phyloP scores from a whole-genome alignment of 2,329 filamentous ascomycete species.

The Ceratocystis cacaofunesta region DNA sequence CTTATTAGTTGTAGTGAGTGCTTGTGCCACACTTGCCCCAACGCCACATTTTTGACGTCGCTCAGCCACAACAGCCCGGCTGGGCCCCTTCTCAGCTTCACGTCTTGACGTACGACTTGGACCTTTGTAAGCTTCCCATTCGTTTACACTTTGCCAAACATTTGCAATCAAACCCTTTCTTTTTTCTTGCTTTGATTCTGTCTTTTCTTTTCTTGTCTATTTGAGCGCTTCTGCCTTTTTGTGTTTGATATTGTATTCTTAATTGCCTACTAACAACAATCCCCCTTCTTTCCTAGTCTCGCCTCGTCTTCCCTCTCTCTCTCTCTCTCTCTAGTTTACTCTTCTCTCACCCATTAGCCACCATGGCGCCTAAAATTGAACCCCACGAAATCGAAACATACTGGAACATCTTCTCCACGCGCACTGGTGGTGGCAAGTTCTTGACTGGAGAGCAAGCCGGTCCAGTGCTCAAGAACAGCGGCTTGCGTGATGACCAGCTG shows the following conservation, averaged over 20 bases:
- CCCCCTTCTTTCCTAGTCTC: neutral
- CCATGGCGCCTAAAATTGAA: conserved; percentile 47
- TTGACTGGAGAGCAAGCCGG: conserved; percentile 47
- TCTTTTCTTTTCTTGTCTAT: neutral
- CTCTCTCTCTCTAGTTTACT: no score
- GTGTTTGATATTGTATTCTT: neutral
- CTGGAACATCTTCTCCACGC: conserved; percentile 48
- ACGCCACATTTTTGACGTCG: conserved; percentile 2
- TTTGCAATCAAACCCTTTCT: neutral
- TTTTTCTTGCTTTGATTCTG: neutral
- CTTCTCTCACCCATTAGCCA: conserved; percentile 17
- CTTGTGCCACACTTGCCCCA: neutral
- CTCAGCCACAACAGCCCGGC: neutral
- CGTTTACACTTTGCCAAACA: neutral
- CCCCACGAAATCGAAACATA: conserved; percentile 49
- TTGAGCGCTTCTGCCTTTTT: neutral
- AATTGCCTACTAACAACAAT: neutral
- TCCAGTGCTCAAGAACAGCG: conserved; percentile 49
- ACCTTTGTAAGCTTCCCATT: neutral
- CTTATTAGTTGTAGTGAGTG: no score
- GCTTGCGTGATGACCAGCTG: conserved; percentile 58
- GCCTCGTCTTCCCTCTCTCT: neutral
- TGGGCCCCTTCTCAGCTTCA: neutral
- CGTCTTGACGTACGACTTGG: neutral
- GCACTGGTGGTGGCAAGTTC: conserved; percentile 45